Percentiles rank a stretch among this genome's conserved stretches.
Conservation (phyloP, 257 asterid species). For the Gynochthodes officinalis region DNA sequence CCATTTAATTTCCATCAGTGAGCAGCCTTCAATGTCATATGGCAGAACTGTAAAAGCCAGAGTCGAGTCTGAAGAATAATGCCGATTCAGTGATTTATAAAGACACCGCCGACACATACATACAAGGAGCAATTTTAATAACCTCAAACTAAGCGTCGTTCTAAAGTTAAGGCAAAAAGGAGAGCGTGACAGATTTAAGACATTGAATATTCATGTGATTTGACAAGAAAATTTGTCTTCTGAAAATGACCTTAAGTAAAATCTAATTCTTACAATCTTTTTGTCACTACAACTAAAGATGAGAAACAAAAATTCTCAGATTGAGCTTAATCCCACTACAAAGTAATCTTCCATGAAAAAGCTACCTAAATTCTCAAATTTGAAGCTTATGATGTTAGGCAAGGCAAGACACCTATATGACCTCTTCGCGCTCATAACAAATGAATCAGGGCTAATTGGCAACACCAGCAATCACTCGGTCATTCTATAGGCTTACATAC, state of each 20-base stretch:
- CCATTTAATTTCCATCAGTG: no score
- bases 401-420: neutral
- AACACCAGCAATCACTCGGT: neutral
- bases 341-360: neutral
- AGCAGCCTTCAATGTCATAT: no score
- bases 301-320: neutral
- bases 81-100: no score
- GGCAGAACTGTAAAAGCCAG: no score
- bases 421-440: neutral
- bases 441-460: neutral
- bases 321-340: neutral
- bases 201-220: neutral
- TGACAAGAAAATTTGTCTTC: neutral
- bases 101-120: no score
- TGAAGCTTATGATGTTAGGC: neutral
- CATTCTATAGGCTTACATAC: slow-evolving; percentile 40
- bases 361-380: neutral
- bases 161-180: no score
- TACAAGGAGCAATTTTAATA: no score
- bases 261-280: neutral
- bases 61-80: no score
- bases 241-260: neutral
- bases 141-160: no score
- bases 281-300: neutral
- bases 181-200: neutral